Percentiles rank a stretch among this genome's conserved stretches.
Evolutionary conservation across 495 filamentous ascomycete genomes (phyloP).

Genomic region (Aspergillus nidulans): DNA sequence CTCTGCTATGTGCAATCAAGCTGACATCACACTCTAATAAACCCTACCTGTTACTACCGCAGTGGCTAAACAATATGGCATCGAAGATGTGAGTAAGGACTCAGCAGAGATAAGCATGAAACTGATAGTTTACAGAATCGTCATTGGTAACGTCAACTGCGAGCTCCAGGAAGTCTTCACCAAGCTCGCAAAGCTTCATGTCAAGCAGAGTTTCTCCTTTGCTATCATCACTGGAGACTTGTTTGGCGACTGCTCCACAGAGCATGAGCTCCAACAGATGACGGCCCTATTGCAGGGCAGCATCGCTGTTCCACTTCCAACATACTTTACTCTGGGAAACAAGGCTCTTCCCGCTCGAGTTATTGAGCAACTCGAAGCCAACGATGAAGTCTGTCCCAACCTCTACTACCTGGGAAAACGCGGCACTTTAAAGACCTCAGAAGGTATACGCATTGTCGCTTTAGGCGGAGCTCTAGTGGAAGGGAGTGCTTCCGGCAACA

Average conservation of each 20-base stretch:
- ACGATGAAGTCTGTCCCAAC: slow-evolving; percentile 82
- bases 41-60: neutral
- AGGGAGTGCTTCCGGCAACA: slow-evolving; percentile 53
- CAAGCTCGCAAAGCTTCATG: slow-evolving; percentile 72
- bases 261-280: slow-evolving; percentile 54
- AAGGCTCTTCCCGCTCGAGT: slow-evolving; percentile 62
- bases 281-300: slow-evolving; percentile 62
- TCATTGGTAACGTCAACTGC: slow-evolving; percentile 75
- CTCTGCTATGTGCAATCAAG: slow-evolving; percentile 6
- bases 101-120: neutral
- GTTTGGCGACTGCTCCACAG: slow-evolving; percentile 50
- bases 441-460: slow-evolving; percentile 78
- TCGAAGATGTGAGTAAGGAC: slow-evolving; percentile 65
- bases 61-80: slow-evolving; percentile 27
- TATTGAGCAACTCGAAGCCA: slow-evolving; percentile 64
- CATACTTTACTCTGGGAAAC: slow-evolving; percentile 79
- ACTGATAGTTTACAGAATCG: slow-evolving; percentile 52
- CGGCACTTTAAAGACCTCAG: slow-evolving; percentile 78
- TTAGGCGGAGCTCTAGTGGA: slow-evolving; percentile 68
- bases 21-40: slow-evolving; percentile 14
- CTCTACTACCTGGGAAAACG: slow-evolving; percentile 84
- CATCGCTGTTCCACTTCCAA: slow-evolving; percentile 69
- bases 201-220: slow-evolving; percentile 81
- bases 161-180: slow-evolving; percentile 66
- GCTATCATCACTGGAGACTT: slow-evolving; percentile 81